phyloP scores from a whole-genome alignment of 108 stramenopile genomes.

The Pseudonitzschia delicatissima region DNA sequence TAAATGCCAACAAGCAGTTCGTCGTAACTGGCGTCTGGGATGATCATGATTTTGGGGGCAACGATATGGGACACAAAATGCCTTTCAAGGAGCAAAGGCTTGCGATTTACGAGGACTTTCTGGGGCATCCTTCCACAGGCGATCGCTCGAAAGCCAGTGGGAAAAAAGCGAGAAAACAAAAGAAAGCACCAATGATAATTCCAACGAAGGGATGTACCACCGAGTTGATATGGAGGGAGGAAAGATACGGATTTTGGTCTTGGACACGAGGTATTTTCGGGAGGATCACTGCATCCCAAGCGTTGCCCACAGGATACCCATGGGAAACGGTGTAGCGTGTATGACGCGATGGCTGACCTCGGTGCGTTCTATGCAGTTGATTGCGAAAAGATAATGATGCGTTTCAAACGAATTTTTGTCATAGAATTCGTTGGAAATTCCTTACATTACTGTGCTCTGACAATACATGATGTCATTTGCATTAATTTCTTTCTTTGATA shows the following conservation, averaged over 20 bases:
- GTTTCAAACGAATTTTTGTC: too few relatives aligned
- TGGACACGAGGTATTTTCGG: constrained; percentile 83
- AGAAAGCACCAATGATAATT: not conserved
- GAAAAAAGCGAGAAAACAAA: not conserved
- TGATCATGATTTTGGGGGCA: constrained; percentile 93
- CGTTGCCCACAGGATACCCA: constrained; percentile 43
- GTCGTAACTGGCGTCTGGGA: constrained; percentile 70
- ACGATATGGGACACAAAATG: constrained; percentile 75
- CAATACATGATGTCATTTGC: not conserved
- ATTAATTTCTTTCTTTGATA: constrained; percentile 11
- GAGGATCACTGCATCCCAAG: constrained; percentile 73
- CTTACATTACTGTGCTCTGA: too few relatives aligned
- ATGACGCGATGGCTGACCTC: constrained; percentile 65
- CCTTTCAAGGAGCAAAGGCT: constrained; percentile 45
- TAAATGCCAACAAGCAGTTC: not conserved
- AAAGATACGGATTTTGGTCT: constrained; percentile 61
- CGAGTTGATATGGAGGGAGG: constrained; percentile 43
- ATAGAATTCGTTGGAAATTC: too few relatives aligned
- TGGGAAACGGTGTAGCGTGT: constrained; percentile 63
- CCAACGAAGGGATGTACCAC: constrained; percentile 60
- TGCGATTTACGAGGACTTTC: constrained; percentile 69
- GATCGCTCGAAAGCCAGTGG: not conserved
- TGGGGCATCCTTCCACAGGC: constrained; percentile 24
- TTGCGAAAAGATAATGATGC: too few relatives aligned
- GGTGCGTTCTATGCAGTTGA: too few relatives aligned